Conservation (phyloP, 176 grass and related monocot genomes). For the Oryza glumipatula region DNA sequence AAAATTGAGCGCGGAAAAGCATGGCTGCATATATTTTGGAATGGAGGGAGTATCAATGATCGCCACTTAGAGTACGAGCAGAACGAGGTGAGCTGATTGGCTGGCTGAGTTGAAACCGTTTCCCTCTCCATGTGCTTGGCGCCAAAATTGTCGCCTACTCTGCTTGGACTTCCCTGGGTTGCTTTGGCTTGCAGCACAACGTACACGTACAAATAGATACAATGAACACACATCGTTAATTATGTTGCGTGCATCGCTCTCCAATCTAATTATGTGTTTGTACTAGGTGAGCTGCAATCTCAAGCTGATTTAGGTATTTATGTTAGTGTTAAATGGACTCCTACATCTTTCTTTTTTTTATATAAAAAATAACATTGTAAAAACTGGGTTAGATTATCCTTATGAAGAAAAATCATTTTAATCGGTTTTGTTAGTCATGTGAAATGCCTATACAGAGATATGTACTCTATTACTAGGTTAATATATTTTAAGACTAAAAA, state of each 20-base stretch:
- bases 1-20: no score
- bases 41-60: not conserved
- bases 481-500: no score
- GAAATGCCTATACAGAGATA: no score
- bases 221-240: not conserved
- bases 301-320: not conserved
- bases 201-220: not conserved
- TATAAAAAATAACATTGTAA: no score
- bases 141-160: not conserved
- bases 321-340: no score
- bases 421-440: no score
- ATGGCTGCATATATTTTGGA: no score
- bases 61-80: not conserved
- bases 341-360: no score
- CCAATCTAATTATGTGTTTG: not conserved
- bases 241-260: not conserved
- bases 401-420: no score
- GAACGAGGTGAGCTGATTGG: not conserved
- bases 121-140: not conserved
- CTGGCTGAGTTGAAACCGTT: constrained; percentile 12
- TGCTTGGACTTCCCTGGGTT: not conserved
- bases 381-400: no score
- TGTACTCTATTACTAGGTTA: no score
- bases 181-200: not conserved
- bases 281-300: not conserved